Conservation (phyloP, 176 grass and related monocot genomes). For the Hyparrhenia diplandra region DNA sequence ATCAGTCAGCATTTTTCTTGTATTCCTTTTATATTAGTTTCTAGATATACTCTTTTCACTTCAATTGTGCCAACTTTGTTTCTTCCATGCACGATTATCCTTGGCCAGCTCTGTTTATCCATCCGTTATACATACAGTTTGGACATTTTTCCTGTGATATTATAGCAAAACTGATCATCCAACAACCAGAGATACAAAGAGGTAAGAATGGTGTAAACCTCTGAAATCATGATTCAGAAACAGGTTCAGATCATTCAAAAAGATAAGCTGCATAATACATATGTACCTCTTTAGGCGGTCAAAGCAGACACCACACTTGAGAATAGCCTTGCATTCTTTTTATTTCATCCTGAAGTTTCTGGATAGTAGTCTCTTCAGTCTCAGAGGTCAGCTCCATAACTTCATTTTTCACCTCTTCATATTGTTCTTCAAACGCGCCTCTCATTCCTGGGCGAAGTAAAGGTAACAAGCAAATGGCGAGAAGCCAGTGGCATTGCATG, state of each 20-base stretch:
- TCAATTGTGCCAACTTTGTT: background rate
- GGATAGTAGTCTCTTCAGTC: constrained; percentile 73
- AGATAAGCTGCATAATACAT: background rate
- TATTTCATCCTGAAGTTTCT: constrained; percentile 92
- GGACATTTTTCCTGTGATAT: background rate
- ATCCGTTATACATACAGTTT: background rate
- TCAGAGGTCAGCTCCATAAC: constrained; percentile 76
- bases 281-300: constrained; percentile 92
- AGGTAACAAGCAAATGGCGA: background rate
- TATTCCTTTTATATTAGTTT: background rate
- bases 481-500: background rate
- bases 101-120: background rate
- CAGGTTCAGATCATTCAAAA: background rate
- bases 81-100: background rate
- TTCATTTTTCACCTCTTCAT: constrained; percentile 76
- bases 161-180: background rate
- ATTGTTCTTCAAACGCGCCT: constrained; percentile 77
- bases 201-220: background rate
- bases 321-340: constrained; percentile 97
- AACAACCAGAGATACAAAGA: background rate
- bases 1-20: background rate
- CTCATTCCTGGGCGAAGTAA: constrained; percentile 63
- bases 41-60: background rate
- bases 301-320: constrained; percentile 93
- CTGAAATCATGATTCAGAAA: background rate